Evolutionary conservation across 2,329 filamentous ascomycete species (phyloP).

Genomic region (Plenodomus biglobosus): DNA sequence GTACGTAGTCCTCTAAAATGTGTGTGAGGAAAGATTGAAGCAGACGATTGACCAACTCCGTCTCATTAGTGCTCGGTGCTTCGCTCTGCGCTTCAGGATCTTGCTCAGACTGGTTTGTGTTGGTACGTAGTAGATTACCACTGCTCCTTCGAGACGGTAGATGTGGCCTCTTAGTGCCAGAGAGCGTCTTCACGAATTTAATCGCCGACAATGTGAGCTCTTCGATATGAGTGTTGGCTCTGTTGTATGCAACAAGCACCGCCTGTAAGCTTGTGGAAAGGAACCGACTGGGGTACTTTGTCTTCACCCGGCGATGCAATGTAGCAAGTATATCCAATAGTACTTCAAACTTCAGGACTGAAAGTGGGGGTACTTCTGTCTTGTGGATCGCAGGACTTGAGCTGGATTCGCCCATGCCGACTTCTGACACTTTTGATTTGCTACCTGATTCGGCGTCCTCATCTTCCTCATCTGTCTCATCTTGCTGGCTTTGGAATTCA

Average conservation of each 20-base stretch:
- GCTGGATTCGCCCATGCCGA: conserved; percentile 37
- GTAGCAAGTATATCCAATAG: conserved; percentile 72
- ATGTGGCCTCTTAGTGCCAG: conserved; percentile 67
- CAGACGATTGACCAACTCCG: conserved; percentile 63
- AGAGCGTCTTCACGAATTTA: conserved; percentile 69
- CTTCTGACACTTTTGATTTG: conserved; percentile 23
- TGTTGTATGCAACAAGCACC: conserved; percentile 66
- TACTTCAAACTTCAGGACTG: conserved; percentile 63
- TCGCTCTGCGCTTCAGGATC: conserved; percentile 60
- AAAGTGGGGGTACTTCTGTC: conserved; percentile 41
- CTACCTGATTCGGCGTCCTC: conserved; percentile 31
- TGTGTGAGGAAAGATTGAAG: conserved; percentile 78
- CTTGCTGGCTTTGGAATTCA: conserved; percentile 51
- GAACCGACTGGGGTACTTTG: conserved; percentile 76
- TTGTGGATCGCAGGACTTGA: conserved; percentile 29
- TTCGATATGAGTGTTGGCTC: conserved; percentile 57
- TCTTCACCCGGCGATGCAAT: conserved; percentile 72
- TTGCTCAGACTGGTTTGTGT: conserved; percentile 45
- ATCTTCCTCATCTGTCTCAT: conserved; percentile 56
- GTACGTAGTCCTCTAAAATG: conserved; percentile 72
- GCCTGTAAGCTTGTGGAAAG: conserved; percentile 75
- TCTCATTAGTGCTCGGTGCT: conserved; percentile 55
- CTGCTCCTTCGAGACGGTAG: conserved; percentile 61
- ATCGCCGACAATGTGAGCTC: conserved; percentile 71
- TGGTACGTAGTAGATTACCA: conserved; percentile 45